These are phyloP conservation scores for Endothia cerciana DNA, from an alignment of 2,329 filamentous ascomycete genomes.

Conservation along the genomic window DNA sequence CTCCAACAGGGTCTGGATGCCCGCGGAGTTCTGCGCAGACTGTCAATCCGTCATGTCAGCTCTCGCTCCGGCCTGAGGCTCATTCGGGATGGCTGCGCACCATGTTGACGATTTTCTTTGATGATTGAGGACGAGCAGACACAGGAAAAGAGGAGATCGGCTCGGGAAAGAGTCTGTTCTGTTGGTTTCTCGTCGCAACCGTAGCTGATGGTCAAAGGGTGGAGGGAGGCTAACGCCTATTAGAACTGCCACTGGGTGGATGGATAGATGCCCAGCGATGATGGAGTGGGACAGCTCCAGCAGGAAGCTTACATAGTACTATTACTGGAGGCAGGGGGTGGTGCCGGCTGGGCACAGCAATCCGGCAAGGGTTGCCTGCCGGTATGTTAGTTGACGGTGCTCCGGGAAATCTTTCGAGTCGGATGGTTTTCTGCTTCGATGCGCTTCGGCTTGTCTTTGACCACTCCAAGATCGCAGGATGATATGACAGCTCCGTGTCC, in stretches of 20 bases:
- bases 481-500: neutral
- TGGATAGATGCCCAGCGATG: slow-evolving; percentile 23
- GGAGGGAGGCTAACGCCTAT: slow-evolving; percentile 14
- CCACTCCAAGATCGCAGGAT: slow-evolving; percentile 3
- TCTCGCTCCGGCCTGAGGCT: slow-evolving; percentile 3
- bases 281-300: slow-evolving; percentile 25
- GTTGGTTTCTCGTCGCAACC: neutral
- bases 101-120: slow-evolving; percentile 20
- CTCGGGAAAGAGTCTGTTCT: neutral
- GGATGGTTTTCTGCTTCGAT: neutral
- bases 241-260: slow-evolving; percentile 14
- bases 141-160: neutral
- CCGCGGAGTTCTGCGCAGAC: slow-evolving; percentile 98
- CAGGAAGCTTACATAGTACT: slow-evolving; percentile 22
- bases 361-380: slow-evolving; percentile 18
- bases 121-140: too few relatives aligned
- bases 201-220: neutral
- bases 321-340: neutral
- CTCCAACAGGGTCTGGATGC: slow-evolving; percentile 98
- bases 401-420: neutral
- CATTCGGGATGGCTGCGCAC: slow-evolving; percentile 24
- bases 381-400: slow-evolving; percentile 7
- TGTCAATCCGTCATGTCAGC: slow-evolving; percentile 46
- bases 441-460: neutral
- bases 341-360: neutral